phyloP scores from a whole-genome alignment of 305 asterid species.

The Rubia peregrina region DNA sequence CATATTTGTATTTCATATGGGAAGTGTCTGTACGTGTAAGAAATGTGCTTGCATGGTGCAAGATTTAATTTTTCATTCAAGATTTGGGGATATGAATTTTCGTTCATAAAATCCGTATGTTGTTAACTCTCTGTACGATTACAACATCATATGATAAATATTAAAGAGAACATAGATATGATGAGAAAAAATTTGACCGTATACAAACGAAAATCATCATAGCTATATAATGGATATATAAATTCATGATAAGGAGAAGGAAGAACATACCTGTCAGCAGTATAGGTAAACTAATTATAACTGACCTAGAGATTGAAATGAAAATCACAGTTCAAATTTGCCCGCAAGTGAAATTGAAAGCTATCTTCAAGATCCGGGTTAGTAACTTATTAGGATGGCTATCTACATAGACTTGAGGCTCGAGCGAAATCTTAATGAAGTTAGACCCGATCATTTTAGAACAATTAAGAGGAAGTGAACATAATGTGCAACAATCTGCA shows the following conservation, averaged over 20 bases:
- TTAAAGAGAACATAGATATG: neutral
- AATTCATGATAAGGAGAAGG: neutral
- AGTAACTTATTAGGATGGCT: conserved; percentile 50
- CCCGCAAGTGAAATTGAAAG: conserved; percentile 53
- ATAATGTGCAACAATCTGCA: no score
- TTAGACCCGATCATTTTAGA: conserved; percentile 36
- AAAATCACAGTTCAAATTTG: conserved; percentile 51
- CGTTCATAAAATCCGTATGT: no score
- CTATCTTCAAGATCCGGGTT: conserved; percentile 52
- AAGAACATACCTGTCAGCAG: conserved; percentile 57
- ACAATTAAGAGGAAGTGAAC: no score
- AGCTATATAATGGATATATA: neutral
- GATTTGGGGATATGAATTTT: no score
- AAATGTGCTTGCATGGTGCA: no score
- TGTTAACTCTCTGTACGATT: no score
- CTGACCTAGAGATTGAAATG: conserved; percentile 59
- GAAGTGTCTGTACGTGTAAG: no score
- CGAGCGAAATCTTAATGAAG: conserved; percentile 58
- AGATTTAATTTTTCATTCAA: no score
- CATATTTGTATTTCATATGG: no score
- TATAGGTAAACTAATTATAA: conserved; percentile 56
- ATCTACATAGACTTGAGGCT: conserved; percentile 67
- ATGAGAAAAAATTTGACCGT: neutral
- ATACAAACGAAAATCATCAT: neutral
- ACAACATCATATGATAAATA: no score